Percentiles rank a stretch among this genome's conserved stretches.
Evolutionary conservation across 2,329 filamentous ascomycete genomes (phyloP).

Genomic region (Monilinia vaccinii-corymbosi): DNA sequence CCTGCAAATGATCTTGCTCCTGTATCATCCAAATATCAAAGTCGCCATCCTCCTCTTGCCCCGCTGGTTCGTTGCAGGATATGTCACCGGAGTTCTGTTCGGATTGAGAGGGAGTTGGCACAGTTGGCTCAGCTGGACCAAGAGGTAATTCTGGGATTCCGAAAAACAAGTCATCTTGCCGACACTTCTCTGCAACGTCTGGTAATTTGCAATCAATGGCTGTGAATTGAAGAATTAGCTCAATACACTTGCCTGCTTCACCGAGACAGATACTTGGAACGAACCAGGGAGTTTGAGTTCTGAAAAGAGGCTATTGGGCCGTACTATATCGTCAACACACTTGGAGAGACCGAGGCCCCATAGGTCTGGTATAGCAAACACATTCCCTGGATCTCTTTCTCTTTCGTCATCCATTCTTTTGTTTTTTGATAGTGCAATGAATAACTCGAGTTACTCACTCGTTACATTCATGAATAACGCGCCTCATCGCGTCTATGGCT

Average conservation of each 20-base stretch:
- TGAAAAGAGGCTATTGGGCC: constrained; percentile 27
- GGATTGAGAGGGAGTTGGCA: constrained; percentile 7
- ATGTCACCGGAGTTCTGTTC: constrained; percentile 2
- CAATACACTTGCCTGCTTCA: neutral
- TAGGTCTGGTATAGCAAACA: constrained; percentile 56
- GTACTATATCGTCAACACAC: constrained; percentile 33
- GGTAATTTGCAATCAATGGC: constrained; percentile 24
- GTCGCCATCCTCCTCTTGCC: constrained; percentile 22
- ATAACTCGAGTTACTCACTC: no score
- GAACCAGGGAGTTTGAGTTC: constrained; percentile 26
- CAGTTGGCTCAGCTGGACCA: constrained; percentile 9
- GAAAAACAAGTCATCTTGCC: constrained; percentile 24
- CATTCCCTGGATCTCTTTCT: constrained; percentile 35
- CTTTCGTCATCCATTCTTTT: constrained; percentile 29
- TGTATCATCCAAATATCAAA: constrained; percentile 41
- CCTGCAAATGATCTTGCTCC: constrained; percentile 27
- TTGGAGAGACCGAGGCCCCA: constrained; percentile 44
- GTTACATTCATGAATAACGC: neutral
- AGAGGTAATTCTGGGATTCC: constrained; percentile 23
- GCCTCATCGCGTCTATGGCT: neutral
- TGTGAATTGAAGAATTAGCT: constrained; percentile 10
- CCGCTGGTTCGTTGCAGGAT: constrained; percentile 12
- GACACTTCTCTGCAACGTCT: constrained; percentile 14
- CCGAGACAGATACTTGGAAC: neutral
- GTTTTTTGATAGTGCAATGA: constrained; percentile 9